Conservation (phyloP, 345 rosid species). For the Kernera saxatilis region DNA sequence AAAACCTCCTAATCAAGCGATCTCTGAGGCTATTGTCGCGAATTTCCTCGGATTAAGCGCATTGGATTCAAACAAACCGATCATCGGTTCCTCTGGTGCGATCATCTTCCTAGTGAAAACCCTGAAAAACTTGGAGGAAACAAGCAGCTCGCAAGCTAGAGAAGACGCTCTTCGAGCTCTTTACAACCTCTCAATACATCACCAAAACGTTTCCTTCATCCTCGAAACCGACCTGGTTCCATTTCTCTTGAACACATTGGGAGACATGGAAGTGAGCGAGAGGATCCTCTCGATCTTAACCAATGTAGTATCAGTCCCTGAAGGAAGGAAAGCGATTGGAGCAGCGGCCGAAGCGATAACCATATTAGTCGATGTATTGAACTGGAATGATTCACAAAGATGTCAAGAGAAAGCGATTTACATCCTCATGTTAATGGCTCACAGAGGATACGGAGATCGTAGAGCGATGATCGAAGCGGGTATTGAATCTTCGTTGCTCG, state of each 20-base stretch:
- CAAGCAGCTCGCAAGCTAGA: conserved; percentile 53
- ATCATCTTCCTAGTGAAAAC: conserved; percentile 58
- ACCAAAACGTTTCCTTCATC: conserved; percentile 45
- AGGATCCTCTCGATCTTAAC: conserved; percentile 63
- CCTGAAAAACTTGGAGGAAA: conserved; percentile 36
- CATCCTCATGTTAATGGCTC: conserved; percentile 89
- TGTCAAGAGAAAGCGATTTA: conserved; percentile 93
- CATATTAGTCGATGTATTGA: conserved; percentile 70
- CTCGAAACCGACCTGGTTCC: conserved; percentile 61
- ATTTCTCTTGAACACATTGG: conserved; percentile 51
- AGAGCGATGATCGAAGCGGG: conserved; percentile 92
- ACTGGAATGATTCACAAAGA: conserved; percentile 74
- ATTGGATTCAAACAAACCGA: conserved; percentile 71
- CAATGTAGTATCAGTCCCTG: conserved; percentile 63
- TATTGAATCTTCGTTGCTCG: conserved; percentile 71
- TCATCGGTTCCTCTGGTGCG: conserved; percentile 83
- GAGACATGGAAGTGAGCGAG: conserved; percentile 88
- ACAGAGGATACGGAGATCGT: conserved; percentile 63
- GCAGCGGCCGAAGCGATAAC: conserved; percentile 47
- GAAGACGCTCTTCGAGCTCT: conserved; percentile 88
- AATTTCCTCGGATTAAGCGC: conserved; percentile 92
- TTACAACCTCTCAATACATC: conserved; percentile 71
- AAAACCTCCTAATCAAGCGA: conserved; percentile 34
- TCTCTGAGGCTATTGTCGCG: conserved; percentile 72
- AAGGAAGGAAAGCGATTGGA: conserved; percentile 71